Evolutionary conservation across 768 basidiomycete genomes (phyloP).

Genomic region (Royoungia palumana): DNA sequence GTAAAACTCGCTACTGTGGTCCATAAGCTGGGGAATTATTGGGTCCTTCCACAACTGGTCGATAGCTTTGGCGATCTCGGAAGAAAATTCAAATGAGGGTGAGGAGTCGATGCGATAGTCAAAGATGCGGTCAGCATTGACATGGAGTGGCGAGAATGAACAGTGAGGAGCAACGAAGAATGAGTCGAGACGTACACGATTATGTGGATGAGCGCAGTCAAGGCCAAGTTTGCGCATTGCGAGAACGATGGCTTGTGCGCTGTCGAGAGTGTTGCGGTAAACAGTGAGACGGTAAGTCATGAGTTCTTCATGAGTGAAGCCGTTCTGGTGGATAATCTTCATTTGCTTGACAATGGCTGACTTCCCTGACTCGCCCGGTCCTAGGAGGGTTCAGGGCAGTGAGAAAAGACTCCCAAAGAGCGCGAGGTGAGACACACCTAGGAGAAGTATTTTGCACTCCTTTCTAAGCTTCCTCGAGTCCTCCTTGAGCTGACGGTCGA

Average conservation of each 20-base stretch:
- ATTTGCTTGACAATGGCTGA: constrained; percentile 97
- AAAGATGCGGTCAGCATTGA: constrained; percentile 55
- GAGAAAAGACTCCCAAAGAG: constrained; percentile 9
- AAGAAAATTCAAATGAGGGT: constrained; percentile 45
- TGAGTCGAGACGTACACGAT: constrained; percentile 39
- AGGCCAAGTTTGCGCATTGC: constrained; percentile 86
- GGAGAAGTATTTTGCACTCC: constrained; percentile 88
- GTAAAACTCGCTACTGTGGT: constrained; percentile 75
- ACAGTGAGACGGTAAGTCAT: constrained; percentile 73
- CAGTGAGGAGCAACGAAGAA: rapidly evolving
- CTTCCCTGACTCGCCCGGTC: constrained; percentile 94
- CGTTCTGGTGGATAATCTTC: constrained; percentile 96
- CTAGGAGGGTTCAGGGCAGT: constrained; percentile 37
- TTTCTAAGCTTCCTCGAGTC: constrained; percentile 76
- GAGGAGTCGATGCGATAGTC: constrained; percentile 50
- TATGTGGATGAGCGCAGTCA: constrained; percentile 65
- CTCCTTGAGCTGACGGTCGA: constrained; percentile 84
- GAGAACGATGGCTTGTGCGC: constrained; percentile 73
- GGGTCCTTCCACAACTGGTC: constrained; percentile 69
- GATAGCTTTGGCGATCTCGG: constrained; percentile 67
- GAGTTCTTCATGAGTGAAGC: constrained; percentile 77
- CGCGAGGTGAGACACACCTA: constrained; percentile 55
- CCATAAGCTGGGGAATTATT: constrained; percentile 49
- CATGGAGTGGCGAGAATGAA: constrained; percentile 25
- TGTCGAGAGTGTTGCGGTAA: too few species aligned